Evolutionary conservation across 768 basidiomycete genomes (phyloP).

Genomic region (Kockovaella imperatae): DNA sequence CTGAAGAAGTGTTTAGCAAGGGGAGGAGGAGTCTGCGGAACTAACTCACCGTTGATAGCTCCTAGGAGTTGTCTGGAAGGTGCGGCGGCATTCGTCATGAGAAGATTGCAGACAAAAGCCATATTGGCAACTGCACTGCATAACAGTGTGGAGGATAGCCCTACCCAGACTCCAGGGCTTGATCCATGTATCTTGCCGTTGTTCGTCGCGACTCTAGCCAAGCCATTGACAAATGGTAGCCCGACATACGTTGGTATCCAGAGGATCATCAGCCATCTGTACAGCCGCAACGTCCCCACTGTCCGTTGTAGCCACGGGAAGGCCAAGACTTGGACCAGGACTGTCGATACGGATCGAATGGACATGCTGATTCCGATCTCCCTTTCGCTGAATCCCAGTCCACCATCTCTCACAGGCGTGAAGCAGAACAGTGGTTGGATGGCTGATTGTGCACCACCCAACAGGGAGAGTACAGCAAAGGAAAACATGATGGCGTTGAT

Average conservation of each 20-base stretch:
- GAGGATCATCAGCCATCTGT: slow-evolving; percentile 17
- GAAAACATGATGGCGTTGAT: slow-evolving; percentile 26
- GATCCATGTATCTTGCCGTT: too few species aligned
- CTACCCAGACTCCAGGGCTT: slow-evolving; percentile 18
- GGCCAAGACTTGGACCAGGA: slow-evolving; percentile 24
- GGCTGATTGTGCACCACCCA: slow-evolving; percentile 15
- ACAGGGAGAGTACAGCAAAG: slow-evolving; percentile 25
- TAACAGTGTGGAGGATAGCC: slow-evolving; percentile 11
- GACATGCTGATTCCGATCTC: slow-evolving; percentile 29
- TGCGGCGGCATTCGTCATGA: slow-evolving; percentile 32
- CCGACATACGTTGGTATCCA: slow-evolving; percentile 25
- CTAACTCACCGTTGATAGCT: slow-evolving; percentile 32
- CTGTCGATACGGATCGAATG: slow-evolving; percentile 17
- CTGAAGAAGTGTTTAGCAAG: slow-evolving; percentile 2
- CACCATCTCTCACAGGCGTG: slow-evolving; percentile 24
- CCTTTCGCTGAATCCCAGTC: slow-evolving; percentile 22
- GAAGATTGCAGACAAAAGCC: slow-evolving; percentile 32
- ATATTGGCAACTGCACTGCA: slow-evolving; percentile 20
- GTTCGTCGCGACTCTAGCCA: slow-evolving; percentile 16
- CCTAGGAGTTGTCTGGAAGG: slow-evolving; percentile 21
- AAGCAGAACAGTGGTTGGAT: slow-evolving; percentile 36
- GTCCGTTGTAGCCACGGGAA: slow-evolving; percentile 24
- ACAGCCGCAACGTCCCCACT: slow-evolving; percentile 22
- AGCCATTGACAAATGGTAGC: slow-evolving; percentile 23
- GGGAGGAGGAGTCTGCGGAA: background rate